Evolutionary conservation across 768 basidiomycete genomes (phyloP), one percentile per base, ranked within the genome.

Genomic region (Naganishia vaughanmartiniae): DNA sequence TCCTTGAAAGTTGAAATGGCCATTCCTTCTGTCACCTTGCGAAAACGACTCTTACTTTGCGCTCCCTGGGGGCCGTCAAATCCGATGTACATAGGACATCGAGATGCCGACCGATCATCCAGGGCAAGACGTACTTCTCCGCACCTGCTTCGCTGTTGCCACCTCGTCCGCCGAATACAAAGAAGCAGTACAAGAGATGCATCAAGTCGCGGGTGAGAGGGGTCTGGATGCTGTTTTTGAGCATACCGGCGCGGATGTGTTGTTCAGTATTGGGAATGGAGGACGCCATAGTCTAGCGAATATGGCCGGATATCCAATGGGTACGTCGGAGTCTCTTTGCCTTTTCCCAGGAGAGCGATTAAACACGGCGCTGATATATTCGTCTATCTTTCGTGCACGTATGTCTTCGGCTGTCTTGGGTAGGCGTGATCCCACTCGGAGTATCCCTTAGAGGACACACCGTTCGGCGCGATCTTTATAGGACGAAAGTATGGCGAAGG

Each of bases 181-280:
- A 2, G 30, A n/a, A 19, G 73, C 73, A 11, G 63, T 65, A 48
- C 55, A 31, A 17, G 72, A 74, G 17, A 74, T 74, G 73, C 31
- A 51, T 21, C 21, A 54, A 4, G 45, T 73, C 4, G 73, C 73
- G 21, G 72, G 73, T 26, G 58, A 42, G 14, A 58, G 65, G 26
- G 73, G 73, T 1, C 67, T 74, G 0, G 71, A 72, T 51, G 69
- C 69, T 4, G 73, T 74, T 19, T 54, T 74, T 15, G 69, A 67
- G 33, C 51, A 39, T 10, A 19, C 42, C 17, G 45, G 39, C 15
- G 55, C 70, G 17, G 73, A 74, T 53, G 73, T 68, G 19, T 46
- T 74, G 28, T 51, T 74, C 30, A 46, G 42, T 26, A 45, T 71
- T 11, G 51, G 58, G 31, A 67, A 71, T 17, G 71, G 67, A 28